Conservation (phyloP, 495 filamentous ascomycete species). For the Hapsidospora chrysogenum region DNA sequence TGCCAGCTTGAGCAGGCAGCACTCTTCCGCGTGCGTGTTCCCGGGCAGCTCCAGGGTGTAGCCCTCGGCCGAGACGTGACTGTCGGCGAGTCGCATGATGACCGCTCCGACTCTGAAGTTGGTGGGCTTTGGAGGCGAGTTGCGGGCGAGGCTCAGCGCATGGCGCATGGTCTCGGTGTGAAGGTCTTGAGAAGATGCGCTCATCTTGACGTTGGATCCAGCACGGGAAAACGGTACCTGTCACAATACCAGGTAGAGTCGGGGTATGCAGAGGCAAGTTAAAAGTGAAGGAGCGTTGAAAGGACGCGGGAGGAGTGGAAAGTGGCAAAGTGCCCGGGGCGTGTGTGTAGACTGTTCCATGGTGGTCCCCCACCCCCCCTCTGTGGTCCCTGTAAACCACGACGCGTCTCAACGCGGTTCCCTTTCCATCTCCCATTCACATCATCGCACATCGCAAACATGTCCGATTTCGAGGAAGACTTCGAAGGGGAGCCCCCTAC, state of each 20-base stretch:
- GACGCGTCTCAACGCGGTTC: no score
- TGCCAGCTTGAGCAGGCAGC: conserved; percentile 67
- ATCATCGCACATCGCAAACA: conserved; percentile 5
- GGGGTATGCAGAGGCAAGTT: no score
- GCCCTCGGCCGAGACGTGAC: conserved; percentile 61
- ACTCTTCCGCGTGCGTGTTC: conserved; percentile 94
- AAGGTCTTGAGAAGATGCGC: no score
- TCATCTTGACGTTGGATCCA: neutral
- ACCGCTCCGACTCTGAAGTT: conserved; percentile 90
- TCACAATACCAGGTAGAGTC: no score
- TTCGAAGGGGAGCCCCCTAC: conserved; percentile 20
- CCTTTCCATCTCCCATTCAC: no score
- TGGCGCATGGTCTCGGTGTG: conserved; percentile 54
- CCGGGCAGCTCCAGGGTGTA: conserved; percentile 83
- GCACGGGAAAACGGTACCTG: no score
- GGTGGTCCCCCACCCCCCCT: no score
- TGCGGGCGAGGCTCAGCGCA: conserved; percentile 54
- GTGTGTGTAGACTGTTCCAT: no score
- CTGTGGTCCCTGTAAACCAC: no score
- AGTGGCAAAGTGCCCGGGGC: no score
- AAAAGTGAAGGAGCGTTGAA: no score
- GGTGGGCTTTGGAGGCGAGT: conserved; percentile 69
- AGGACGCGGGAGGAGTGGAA: no score
- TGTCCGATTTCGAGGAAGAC: conserved; percentile 22
- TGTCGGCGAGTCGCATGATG: conserved; percentile 40